Evolutionary conservation across 768 basidiomycete genomes (phyloP).

Genomic region (Lentinula detonsa): DNA sequence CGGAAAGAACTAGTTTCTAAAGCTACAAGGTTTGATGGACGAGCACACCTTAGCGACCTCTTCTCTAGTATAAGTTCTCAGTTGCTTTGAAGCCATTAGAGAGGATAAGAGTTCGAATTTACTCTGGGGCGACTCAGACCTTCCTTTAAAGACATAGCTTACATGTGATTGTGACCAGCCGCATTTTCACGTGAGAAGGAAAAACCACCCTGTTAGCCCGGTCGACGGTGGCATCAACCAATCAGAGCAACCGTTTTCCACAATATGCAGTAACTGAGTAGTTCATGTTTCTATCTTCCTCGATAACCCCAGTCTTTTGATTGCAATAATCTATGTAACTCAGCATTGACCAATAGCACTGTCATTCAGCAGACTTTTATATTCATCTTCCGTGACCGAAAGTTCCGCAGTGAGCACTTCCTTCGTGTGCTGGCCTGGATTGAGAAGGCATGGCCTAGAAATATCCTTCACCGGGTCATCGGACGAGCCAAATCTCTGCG

Average conservation of each 20-base stretch:
- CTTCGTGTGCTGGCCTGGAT: constrained; percentile 48
- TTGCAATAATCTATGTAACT: too few species aligned
- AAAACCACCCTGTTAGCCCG: not conserved
- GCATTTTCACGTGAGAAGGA: not conserved
- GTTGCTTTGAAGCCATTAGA: constrained; percentile 23
- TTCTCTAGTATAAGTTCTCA: constrained; percentile 39
- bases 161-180: not conserved
- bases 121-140: constrained; percentile 7
- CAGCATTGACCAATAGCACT: constrained; percentile 35
- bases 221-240: not conserved
- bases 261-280: too few species aligned
- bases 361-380: constrained; percentile 30
- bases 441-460: constrained; percentile 18
- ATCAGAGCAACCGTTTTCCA: not conserved
- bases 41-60: constrained; percentile 46
- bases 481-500: constrained; percentile 29
- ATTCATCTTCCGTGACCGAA: constrained; percentile 38
- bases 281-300: too few species aligned
- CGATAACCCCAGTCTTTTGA: too few species aligned
- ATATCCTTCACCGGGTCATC: not conserved
- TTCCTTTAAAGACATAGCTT: not conserved
- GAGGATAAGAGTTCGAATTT: not conserved
- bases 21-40: not conserved
- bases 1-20: not conserved
- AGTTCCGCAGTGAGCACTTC: constrained; percentile 44